Conservation (phyloP, 148 eudicot species). For the Diospyros lotus region DNA sequence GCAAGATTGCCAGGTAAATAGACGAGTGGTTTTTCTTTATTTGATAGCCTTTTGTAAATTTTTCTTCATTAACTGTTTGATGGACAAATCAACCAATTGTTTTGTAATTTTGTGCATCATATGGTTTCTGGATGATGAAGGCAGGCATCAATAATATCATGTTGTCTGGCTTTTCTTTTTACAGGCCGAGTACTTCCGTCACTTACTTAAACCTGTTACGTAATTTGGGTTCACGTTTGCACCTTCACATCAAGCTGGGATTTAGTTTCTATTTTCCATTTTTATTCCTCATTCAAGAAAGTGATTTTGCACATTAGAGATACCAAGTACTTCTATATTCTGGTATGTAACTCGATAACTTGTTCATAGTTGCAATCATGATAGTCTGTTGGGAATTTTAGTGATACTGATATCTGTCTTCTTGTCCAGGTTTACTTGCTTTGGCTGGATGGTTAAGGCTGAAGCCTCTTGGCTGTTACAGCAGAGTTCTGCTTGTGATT, state of each 20-base stretch:
- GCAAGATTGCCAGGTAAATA: constrained; percentile 75
- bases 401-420: constrained; percentile 9
- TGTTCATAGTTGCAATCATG: not conserved
- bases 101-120: not conserved
- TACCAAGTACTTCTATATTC: constrained; percentile 22
- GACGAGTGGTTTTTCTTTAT: not conserved
- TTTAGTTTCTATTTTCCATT: constrained; percentile 24
- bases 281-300: constrained; percentile 26
- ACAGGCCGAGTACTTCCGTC: constrained; percentile 89
- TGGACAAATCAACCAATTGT: not conserved
- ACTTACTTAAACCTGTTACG: constrained; percentile 84
- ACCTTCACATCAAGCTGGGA: constrained; percentile 30
- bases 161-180: constrained; percentile 18
- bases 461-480: constrained; percentile 31
- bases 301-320: constrained; percentile 25
- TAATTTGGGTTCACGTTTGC: constrained; percentile 40
- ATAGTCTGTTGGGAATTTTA: not conserved
- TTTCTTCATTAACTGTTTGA: constrained; percentile 2
- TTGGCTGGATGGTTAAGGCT: constrained; percentile 54
- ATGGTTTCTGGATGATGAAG: not conserved
- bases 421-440: constrained; percentile 37
- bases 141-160: not conserved
- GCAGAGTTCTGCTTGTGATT: constrained; percentile 39
- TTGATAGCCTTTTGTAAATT: not conserved
- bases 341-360: constrained; percentile 30